These are phyloP conservation scores for Maudiozyma saulgeensis DNA, from an alignment of 805 yeast species.

Conservation along the genomic window DNA sequence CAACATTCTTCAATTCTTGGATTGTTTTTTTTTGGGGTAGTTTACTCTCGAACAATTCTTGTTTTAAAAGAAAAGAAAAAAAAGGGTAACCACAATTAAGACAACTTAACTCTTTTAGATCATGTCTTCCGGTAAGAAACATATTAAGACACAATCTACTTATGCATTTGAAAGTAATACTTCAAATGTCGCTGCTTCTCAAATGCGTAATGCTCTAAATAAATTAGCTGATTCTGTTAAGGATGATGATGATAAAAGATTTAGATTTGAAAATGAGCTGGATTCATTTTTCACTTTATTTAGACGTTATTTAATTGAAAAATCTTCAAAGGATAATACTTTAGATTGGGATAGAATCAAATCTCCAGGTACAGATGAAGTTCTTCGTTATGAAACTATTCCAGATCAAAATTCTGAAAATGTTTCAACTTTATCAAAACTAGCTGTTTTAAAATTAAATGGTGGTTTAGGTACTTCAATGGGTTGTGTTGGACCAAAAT, in stretches of 20 bases:
- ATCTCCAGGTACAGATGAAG: slow-evolving; percentile 85
- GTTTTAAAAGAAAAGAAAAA: too few species aligned
- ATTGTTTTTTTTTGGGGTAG: too few species aligned
- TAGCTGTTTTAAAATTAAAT: slow-evolving; percentile 91
- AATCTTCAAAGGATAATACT: slow-evolving; percentile 58
- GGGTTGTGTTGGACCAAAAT: slow-evolving; percentile 97
- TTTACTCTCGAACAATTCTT: too few species aligned
- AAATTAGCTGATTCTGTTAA: slow-evolving; percentile 74
- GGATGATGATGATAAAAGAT: slow-evolving; percentile 36
- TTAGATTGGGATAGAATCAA: slow-evolving; percentile 93
- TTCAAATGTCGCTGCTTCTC: slow-evolving; percentile 91
- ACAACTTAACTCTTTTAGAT: too few species aligned
- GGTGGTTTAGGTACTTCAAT: slow-evolving; percentile 98
- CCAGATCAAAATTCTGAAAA: slow-evolving; percentile 24
- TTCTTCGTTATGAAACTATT: slow-evolving; percentile 58
- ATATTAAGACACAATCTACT: slow-evolving; percentile 32
- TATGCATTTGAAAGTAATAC: slow-evolving; percentile 91
- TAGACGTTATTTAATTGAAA: slow-evolving; percentile 84
- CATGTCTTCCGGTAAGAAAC: slow-evolving; percentile 26
- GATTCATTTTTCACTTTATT: slow-evolving; percentile 88
- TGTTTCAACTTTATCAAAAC: slow-evolving; percentile 48
- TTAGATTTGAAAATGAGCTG: slow-evolving; percentile 67
- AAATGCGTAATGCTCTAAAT: slow-evolving; percentile 94
- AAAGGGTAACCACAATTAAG: too few species aligned
- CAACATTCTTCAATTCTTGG: too few species aligned